These are phyloP conservation scores for Pyracantha coccinea DNA, from an alignment of 331 rosid genomes.

Conservation along the genomic window DNA sequence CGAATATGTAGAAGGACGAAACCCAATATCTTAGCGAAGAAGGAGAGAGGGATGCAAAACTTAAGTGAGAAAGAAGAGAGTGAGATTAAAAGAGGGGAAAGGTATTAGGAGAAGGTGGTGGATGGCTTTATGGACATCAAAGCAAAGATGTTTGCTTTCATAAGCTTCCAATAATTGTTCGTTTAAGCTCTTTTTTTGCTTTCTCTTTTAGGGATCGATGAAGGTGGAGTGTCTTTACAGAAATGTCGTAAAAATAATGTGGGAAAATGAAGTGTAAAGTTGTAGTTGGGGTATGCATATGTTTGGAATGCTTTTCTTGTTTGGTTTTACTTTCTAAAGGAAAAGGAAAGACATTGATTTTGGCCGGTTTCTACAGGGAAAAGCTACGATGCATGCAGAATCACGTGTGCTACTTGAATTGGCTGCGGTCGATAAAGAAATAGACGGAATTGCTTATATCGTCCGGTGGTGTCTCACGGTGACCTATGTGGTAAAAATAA, in stretches of 20 bases:
- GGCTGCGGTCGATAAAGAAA: neutral
- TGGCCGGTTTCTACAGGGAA: neutral
- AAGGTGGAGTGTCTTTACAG: slow-evolving; percentile 31
- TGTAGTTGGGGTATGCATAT: neutral
- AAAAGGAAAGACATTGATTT: neutral
- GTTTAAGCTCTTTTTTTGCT: slow-evolving; percentile 13
- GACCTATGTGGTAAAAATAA: no score
- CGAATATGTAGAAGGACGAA: slow-evolving; percentile 25
- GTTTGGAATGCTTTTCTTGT: neutral
- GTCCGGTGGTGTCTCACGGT: no score
- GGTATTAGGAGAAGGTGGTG: slow-evolving; percentile 43
- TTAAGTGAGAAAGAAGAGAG: slow-evolving; percentile 46
- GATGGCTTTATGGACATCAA: slow-evolving; percentile 49
- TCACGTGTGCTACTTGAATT: neutral
- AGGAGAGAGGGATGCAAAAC: slow-evolving; percentile 80
- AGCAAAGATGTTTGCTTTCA: slow-evolving; percentile 25
- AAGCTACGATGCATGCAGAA: neutral
- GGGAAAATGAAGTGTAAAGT: slow-evolving; percentile 27
- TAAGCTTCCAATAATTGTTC: slow-evolving; percentile 32
- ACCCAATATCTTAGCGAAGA: slow-evolving; percentile 62
- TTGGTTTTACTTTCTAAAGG: neutral
- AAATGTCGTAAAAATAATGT: slow-evolving; percentile 4
- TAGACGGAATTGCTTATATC: no score
- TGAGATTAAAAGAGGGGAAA: slow-evolving; percentile 45
- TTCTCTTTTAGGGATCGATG: slow-evolving; percentile 39